phyloP scores from a whole-genome alignment of 2,329 filamentous ascomycete genomes.

The Cladosporium phlei region DNA sequence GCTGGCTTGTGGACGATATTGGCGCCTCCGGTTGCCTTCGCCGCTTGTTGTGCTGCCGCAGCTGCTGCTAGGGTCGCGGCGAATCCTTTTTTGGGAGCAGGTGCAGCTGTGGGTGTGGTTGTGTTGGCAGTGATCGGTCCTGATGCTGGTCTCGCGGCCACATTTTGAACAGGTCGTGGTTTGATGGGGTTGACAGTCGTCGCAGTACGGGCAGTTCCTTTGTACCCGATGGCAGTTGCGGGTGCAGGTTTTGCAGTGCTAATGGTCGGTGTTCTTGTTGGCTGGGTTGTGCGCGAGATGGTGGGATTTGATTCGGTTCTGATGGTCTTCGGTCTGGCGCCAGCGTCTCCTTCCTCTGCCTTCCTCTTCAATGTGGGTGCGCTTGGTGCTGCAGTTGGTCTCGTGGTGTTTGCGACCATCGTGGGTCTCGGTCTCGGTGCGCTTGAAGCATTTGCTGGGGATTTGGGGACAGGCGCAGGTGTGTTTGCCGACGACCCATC shows the following conservation, averaged over 20 bases:
- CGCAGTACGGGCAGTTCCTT: slow-evolving; percentile 8
- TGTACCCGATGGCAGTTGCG: slow-evolving; percentile 14
- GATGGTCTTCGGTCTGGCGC: slow-evolving; percentile 30
- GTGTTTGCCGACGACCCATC: slow-evolving; percentile 22
- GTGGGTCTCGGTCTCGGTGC: slow-evolving; percentile 17
- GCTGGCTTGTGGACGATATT: slow-evolving; percentile 71
- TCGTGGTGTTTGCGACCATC: slow-evolving; percentile 18
- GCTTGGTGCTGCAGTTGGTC: slow-evolving; percentile 20
- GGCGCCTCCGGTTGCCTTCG: slow-evolving; percentile 57
- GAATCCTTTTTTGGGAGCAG: slow-evolving; percentile 62
- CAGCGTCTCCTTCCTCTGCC: slow-evolving; percentile 34
- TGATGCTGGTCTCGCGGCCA: slow-evolving; percentile 14
- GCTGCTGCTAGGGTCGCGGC: slow-evolving; percentile 70
- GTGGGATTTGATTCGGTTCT: slow-evolving; percentile 26
- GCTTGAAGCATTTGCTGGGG: slow-evolving; percentile 8
- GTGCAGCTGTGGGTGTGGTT: slow-evolving; percentile 17
- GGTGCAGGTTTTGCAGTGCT: slow-evolving; percentile 5
- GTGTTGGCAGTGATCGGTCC: slow-evolving; percentile 20
- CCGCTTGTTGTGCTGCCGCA: slow-evolving; percentile 57
- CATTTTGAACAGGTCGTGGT: slow-evolving; percentile 13
- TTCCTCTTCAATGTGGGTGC: slow-evolving; percentile 32
- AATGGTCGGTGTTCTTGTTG: slow-evolving; percentile 23
- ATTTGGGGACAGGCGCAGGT: slow-evolving; percentile 1
- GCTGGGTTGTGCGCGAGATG: slow-evolving; percentile 20
- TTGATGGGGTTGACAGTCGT: slow-evolving; percentile 12